Percentiles rank a stretch among this genome's conserved stretches.
Conservation (phyloP, 83 land plant genomes). For the Isoetes engelmannii region DNA sequence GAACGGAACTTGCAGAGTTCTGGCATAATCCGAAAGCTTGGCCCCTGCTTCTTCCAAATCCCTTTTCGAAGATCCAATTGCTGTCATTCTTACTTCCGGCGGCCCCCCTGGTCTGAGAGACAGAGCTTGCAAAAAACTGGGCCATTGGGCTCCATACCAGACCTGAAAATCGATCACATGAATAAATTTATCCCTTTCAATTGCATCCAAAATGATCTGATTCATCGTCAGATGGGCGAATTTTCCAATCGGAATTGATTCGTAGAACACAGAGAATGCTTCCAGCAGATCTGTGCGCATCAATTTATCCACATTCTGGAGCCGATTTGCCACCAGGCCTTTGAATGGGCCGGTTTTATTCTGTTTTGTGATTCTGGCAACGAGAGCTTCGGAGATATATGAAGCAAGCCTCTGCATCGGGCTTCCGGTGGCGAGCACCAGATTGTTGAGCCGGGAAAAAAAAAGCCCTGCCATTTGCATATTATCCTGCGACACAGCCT, state of each 20-base stretch:
- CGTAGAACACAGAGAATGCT: conserved; percentile 23
- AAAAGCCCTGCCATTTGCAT: conserved; percentile 15
- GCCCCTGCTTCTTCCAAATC: conserved; percentile 20
- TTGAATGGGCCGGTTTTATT: conserved; percentile 18
- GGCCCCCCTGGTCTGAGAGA: conserved; percentile 29
- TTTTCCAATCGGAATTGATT: conserved; percentile 25
- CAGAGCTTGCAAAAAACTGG: conserved; percentile 26
- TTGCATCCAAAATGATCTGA: conserved; percentile 28
- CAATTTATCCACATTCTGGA: not conserved
- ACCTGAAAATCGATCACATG: conserved; percentile 23
- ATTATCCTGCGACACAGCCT: conserved; percentile 28
- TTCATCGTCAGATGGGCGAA: conserved; percentile 29
- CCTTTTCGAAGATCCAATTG: conserved; percentile 10
- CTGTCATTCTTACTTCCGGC: conserved; percentile 23
- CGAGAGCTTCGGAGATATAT: conserved; percentile 21
- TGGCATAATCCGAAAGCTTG: conserved; percentile 24
- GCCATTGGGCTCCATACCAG: conserved; percentile 34
- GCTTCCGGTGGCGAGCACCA: conserved; percentile 6
- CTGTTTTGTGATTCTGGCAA: conserved; percentile 12
- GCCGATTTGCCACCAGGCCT: conserved; percentile 19
- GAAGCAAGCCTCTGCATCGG: conserved; percentile 32
- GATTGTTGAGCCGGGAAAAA: conserved; percentile 24
- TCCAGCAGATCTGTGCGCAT: conserved; percentile 18
- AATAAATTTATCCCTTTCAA: conserved; percentile 19
- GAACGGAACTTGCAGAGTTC: conserved; percentile 18